Base-by-base conservation (phyloP, 176 grass and related monocot genomes). In the Otatea glauca region DNA sequence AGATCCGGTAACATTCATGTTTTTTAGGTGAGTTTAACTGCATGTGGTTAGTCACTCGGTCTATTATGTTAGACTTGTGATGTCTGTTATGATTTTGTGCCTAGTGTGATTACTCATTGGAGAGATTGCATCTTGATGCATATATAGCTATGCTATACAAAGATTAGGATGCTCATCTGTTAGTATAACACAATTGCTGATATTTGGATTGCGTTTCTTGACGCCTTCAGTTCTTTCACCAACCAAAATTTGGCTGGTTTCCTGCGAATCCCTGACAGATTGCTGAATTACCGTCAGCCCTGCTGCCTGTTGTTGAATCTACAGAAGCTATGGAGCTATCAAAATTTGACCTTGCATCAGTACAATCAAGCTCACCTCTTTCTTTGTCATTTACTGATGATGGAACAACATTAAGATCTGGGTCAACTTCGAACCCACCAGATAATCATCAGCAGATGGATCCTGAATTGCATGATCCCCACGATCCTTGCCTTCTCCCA, bases 141-240 rank as follows among this genome's bases (percentile, higher is more conserved):
- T n/a, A n/a, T n/a, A n/a, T n/a, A n/a, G n/a, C n/a, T n/a, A n/a
- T n/a, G n/a, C n/a, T n/a, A n/a, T n/a, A n/a, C n/a, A n/a, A n/a
- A n/a, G n/a, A n/a, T n/a, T n/a, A n/a, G n/a, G n/a, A n/a, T n/a
- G n/a, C n/a, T n/a, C n/a, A n/a, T n/a, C n/a, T n/a, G n/a, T n/a
- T n/a, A n/a, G n/a, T n/a, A n/a, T n/a, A n/a, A n/a, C n/a, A n/a
- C n/a, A n/a, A n/a, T n/a, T n/a, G n/a, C n/a, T n/a, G n/a, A n/a
- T n/a, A n/a, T n/a, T n/a, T n/a, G n/a, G n/a, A n/a, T n/a, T n/a
- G n/a, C n/a, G n/a, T n/a, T n/a, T n/a, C n/a, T n/a, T n/a, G n/a
- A n/a, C n/a, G n/a, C n/a, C n/a, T n/a, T n/a, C 96, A 75, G 94
- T 99, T 80, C 88, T 86, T 68, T 83, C 87, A 81, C 93, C 70